Base-by-base conservation (phyloP, 164 flowering plant species). In the Magnolia changhungtana region DNA sequence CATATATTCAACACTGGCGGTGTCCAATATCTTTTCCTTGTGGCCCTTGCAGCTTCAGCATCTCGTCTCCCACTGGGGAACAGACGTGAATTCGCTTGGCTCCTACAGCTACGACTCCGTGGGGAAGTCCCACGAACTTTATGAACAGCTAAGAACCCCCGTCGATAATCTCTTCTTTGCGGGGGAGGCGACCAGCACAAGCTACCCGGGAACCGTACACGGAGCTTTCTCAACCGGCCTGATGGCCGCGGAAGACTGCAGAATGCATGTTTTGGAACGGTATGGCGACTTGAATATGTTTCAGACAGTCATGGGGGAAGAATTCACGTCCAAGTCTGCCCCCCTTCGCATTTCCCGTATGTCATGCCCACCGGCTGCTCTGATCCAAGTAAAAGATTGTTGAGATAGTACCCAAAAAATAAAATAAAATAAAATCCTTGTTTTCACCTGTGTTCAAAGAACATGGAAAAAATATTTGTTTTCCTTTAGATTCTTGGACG, bases 231-330 rank as follows among this genome's bases (percentile, higher is more conserved):
- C 96, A 1, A 94, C 98, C 10, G 99, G 98, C 13, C 50, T 89
- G 76, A 86, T 92, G 95, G 99, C 98, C 66, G 98, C 98, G 9
- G 98, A 96, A 79, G 98, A 91, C 78, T 96, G 98, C 84, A 85
- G 92, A 82, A 92, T 90, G 96, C 97, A 92, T 14, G 92, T 92
- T 63, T 78, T 91, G 78, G 97, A 92, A 85, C 86, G 92, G 0
- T 87, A 90, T 63, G 96, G 94, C 14, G 94, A 91, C 77, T 18
- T 90, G 74, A 92, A 90, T 78, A 69, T 91, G 64, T 86, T 92
- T 78, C 88, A 91, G 75, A 55, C 2, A 2, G 92, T 83, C 51
- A 84, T 89, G 90, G 90, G 87, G 0, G 91, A 88, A 74, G 97
- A 91, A 31, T 72, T 63, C n/a, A 59, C 72, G 14, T 73, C 86